Evolutionary conservation across 140 eudicot species (phyloP).

Genomic region (Stevia rebaudiana): DNA sequence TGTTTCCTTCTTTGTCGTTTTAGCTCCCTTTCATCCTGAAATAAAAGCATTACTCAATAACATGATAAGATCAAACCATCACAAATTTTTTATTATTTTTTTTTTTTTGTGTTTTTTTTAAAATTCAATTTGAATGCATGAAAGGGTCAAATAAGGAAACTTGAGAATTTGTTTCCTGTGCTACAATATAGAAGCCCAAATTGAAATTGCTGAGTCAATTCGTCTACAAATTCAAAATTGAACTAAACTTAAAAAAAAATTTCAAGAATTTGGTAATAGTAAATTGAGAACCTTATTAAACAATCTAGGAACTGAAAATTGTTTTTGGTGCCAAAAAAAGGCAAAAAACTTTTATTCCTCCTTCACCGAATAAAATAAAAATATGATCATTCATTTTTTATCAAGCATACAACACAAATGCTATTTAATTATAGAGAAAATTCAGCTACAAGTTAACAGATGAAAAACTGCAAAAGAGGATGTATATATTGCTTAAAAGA

Average conservation of each 20-base stretch:
- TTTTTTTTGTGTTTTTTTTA: background rate
- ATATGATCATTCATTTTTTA: background rate
- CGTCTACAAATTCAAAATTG: background rate
- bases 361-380: background rate
- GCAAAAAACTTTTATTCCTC: background rate
- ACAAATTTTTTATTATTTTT: too few species aligned
- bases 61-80: background rate
- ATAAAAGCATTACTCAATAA: slow-evolving; percentile 15
- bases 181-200: background rate
- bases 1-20: slow-evolving; percentile 39
- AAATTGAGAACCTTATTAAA: background rate
- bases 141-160: background rate
- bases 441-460: background rate
- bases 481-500: background rate
- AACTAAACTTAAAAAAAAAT: background rate
- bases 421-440: background rate
- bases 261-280: background rate
- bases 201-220: background rate
- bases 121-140: background rate
- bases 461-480: background rate
- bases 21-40: slow-evolving; percentile 37
- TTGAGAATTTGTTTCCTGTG: background rate
- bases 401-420: background rate
- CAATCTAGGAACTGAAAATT: background rate
- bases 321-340: background rate